Base-by-base conservation (phyloP, 2,329 filamentous ascomycete species). In the Pseudopyrenochaeta lycopersici region DNA sequence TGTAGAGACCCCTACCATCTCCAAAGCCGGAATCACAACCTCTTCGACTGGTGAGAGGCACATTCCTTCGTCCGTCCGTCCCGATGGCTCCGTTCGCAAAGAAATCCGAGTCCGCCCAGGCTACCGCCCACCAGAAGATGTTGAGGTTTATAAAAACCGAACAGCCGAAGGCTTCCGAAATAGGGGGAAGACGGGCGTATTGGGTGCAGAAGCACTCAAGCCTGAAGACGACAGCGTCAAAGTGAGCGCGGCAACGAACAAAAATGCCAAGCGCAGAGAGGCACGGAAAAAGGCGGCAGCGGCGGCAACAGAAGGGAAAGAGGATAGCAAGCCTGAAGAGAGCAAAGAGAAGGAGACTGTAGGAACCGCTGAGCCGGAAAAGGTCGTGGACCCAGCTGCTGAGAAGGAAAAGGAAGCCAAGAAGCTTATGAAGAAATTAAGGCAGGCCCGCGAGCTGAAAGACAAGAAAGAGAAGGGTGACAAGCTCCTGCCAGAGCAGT, bases 61-160 rank as follows among this genome's bases (percentile, higher is more conserved):
- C 66, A 98, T 99, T 52, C 95, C 95, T 21, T 86, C 93, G 38
- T 98, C 94, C 0, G 81, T 87, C 38, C 90, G 96, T 49, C 80
- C 95, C 20, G 95, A 99, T 73, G 95, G 95, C 52, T 92, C 90
- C 45, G 91, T 91, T n/a, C 88, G 95, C 51, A 96, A 91, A 72
- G 94, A 97, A 70, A 98, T 98, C 73, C 91, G 91, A 71, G 92
- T 99, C 56, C 88, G 92, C 27, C 94, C 95, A 0, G 96, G 95
- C 48, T 99, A 97, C 78, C 88, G 88, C 30, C 96, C 95, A 1
- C 92, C 93, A 0, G 95, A 99, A 78, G 95, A 99, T 77, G 89
- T 98, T 60, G 92, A 97, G 72, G 83, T 97, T 40, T 99, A 99
- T 84, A 96, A 92, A 80, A 97, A 96, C 77, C 88, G 91, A 52